phyloP scores from a whole-genome alignment of 116 monocot genomes.

The Papilionanthe hybrid region DNA sequence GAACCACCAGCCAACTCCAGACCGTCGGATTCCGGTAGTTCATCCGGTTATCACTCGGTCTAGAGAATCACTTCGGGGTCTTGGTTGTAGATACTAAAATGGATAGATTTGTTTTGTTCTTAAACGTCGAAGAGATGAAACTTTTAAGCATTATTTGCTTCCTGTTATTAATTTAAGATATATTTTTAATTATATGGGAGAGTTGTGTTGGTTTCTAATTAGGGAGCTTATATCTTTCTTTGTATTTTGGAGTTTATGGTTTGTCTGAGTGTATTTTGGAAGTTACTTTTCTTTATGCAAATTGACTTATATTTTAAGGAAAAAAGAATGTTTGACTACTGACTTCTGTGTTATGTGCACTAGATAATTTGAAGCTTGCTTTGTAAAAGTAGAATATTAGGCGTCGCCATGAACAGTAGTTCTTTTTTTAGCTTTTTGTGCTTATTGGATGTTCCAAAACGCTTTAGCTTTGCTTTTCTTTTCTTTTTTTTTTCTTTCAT shows the following conservation, averaged over 20 bases:
- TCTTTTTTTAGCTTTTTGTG: background rate
- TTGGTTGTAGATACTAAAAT: constrained; percentile 33
- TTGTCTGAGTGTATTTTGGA: background rate
- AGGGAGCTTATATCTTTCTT: too few species aligned
- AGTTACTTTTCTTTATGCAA: background rate
- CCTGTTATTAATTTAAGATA: background rate
- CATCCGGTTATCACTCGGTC: background rate
- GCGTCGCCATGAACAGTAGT: background rate
- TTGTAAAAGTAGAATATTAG: background rate
- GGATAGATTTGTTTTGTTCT: background rate
- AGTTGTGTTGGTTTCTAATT: background rate
- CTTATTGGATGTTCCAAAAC: background rate
- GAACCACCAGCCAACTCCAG: constrained; percentile 11
- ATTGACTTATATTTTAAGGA: background rate
- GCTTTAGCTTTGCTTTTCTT: background rate
- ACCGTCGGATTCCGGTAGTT: background rate
- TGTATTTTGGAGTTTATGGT: background rate
- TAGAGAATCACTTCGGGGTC: constrained; percentile 24
- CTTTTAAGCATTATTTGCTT: background rate
- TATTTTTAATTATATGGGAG: background rate
- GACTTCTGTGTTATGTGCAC: background rate
- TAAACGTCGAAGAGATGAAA: background rate
- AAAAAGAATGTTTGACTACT: background rate
- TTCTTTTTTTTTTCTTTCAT: background rate
- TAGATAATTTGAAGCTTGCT: background rate